Base-by-base conservation (phyloP, 75 land plant genomes). In the Pseudotsuga menziesii region DNA sequence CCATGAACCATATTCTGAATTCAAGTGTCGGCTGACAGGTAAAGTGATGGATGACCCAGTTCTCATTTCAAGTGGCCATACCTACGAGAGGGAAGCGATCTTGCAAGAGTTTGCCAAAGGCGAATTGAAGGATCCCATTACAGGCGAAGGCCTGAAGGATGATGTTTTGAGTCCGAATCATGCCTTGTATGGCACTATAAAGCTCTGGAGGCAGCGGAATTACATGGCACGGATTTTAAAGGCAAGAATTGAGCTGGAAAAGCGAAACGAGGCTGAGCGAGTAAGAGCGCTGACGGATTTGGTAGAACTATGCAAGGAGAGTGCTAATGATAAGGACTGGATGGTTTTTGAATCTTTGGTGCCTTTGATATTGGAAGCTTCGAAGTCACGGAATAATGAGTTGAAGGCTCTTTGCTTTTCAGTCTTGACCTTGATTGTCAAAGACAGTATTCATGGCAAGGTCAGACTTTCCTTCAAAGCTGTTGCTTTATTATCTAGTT, bases 11-110 rank as follows among this genome's bases (percentile, higher is more conserved):
- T 69, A 78, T 55, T 56, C 61, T 2, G 11, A 80, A 16, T 80
- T 80, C 60, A 48, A 61, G 36, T 80, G 82, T 56, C 82, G 73
- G 9, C 80, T 80, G n/a, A 77, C 61, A 61, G 54, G 55, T 39
- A 70, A 78, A 48, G 81, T 80, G 44, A 80, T 80, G 82, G 36
- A 36, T 22, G 82, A 80, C 55, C 82, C 82, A 8, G 82, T 80
- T 25, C 20, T 69, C 17, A 35, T 75, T 32, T 78, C 81, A 36
- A 77, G 73, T 41, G 56, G 56, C 22, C 12, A 39, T 22, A 67
- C 82, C 16, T 80, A 76, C 54, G 82, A 80, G 60, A 63, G 80
- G 48, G 80, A 64, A 63, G 73, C 78, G 39, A 77, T 80, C 29
- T 48, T 25, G 69, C 20, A 22, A 11, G 78, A 80, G 56, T 76